Base-by-base conservation (phyloP, 495 filamentous ascomycete species). In the Podospora pseudocomata region DNA sequence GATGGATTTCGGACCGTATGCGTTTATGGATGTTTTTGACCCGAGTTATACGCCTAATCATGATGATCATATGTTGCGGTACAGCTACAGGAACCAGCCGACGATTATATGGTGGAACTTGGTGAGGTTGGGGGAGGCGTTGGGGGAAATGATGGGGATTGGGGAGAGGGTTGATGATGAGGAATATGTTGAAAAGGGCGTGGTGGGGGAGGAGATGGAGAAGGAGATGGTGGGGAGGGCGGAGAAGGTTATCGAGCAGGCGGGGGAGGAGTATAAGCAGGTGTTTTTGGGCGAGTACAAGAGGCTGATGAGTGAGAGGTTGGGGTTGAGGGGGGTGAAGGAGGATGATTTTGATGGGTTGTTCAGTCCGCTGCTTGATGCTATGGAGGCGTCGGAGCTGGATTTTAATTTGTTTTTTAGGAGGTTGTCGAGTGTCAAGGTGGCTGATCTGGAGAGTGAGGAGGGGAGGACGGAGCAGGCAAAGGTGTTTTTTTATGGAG, bases 41-140 rank as follows among this genome's bases (percentile, higher is more conserved):
- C 95, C 95, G 0, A 81, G 81, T 26, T 99, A 97, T 77, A 99
- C 95, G 0, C 95, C 95, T 5, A 99, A 99, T 74, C 95, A 99
- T 77, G 95, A 99, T 76, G 95, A 99, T 75, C 85, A 90, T 72
- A 84, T 89, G 79, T 79, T 96, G 18, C 87, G 95, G 34, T 99
- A 99, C 77, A 86, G 86, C 58, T 99, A 97, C 83, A 88, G 88
- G 65, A 97, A 97, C 79, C 95, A 99, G 73, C 93, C 95, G 1
- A 92, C 89, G 59, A 90, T 98, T 56, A 93, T 99, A 75, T 99
- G 95, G 95, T 99, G 95, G 95, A 99, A 99, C 73, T 85, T 99
- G 3, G 92, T 97, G 13, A 88, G 95, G 26, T 85, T 99, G 0
- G 95, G 92, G 65, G 95, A 98, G 79, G 87, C 89, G n/a, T 77